phyloP scores from a whole-genome alignment of 306 rosid genomes.

The Medicago ruthenica region DNA sequence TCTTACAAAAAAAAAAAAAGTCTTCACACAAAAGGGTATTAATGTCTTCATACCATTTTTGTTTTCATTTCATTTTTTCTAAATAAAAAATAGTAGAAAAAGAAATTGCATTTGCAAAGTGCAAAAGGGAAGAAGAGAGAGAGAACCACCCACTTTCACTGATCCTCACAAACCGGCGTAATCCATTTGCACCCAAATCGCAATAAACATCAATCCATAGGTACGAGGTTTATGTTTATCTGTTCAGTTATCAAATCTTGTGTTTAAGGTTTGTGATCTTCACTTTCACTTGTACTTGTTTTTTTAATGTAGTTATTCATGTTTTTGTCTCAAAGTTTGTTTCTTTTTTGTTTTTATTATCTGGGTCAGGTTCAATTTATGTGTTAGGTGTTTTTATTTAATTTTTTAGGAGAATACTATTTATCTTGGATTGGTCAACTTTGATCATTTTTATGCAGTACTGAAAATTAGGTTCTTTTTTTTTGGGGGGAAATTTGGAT shows the following conservation, averaged over 20 bases:
- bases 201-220: not conserved
- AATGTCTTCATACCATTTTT: slow-evolving; percentile 6
- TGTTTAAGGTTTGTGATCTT: slow-evolving; percentile 38
- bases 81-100: slow-evolving; percentile 3
- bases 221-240: slow-evolving; percentile 35
- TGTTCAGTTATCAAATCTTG: slow-evolving; percentile 19
- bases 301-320: slow-evolving; percentile 40
- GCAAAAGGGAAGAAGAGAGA: not conserved
- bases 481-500: not conserved
- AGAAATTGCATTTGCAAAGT: slow-evolving; percentile 11
- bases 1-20: not conserved
- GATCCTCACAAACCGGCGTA: slow-evolving; percentile 37
- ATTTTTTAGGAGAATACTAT: not conserved
- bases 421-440: slow-evolving; percentile 45
- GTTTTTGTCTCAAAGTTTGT: slow-evolving; percentile 23
- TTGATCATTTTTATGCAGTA: slow-evolving; percentile 11
- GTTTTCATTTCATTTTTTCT: not conserved
- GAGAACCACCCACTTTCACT: slow-evolving; percentile 25
- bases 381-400: not conserved
- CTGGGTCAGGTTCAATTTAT: not conserved
- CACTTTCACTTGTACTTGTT: not conserved
- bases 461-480: slow-evolving; percentile 18
- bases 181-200: slow-evolving; percentile 39
- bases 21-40: slow-evolving; percentile 31
- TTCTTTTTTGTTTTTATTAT: not conserved